Evolutionary conservation across 352 stramenopile species (phyloP).

Genomic region (Blastocystis sp.): DNA sequence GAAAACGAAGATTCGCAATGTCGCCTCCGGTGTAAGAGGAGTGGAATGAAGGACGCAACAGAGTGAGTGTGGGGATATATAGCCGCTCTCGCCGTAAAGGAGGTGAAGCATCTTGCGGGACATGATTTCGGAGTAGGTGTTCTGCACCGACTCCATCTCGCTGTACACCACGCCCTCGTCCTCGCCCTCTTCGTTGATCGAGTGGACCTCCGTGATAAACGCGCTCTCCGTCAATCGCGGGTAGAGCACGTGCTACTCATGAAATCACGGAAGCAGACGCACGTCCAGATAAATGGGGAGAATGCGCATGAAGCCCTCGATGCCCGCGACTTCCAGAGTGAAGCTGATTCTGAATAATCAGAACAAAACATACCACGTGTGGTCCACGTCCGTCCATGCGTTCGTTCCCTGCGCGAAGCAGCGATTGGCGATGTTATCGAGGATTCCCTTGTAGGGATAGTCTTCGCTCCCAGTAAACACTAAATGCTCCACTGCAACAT

Average conservation of each 20-base stretch:
- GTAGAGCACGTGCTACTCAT: conserved; percentile 72
- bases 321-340: conserved; percentile 73
- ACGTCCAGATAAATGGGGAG: conserved; percentile 74
- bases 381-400: conserved; percentile 75
- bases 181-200: conserved; percentile 73
- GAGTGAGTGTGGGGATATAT: conserved; percentile 52
- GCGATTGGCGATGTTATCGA: conserved; percentile 75
- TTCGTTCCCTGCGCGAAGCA: conserved; percentile 75
- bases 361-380: conserved; percentile 72
- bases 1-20: conserved; percentile 72
- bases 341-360: neutral
- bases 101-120: conserved; percentile 71
- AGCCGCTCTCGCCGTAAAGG: conserved; percentile 73
- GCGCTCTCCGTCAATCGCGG: conserved; percentile 73
- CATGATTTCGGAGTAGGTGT: conserved; percentile 72
- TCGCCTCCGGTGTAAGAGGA: conserved; percentile 73
- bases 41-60: conserved; percentile 26
- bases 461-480: conserved; percentile 73
- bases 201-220: conserved; percentile 75
- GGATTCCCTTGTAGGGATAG: conserved; percentile 74
- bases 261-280: neutral
- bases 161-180: conserved; percentile 76
- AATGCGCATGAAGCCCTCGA: conserved; percentile 73
- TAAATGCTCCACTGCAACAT: conserved; percentile 73
- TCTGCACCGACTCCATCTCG: conserved; percentile 73